Conservation (phyloP, 2,329 filamentous ascomycete species). For the Clonostachys byssicola region DNA sequence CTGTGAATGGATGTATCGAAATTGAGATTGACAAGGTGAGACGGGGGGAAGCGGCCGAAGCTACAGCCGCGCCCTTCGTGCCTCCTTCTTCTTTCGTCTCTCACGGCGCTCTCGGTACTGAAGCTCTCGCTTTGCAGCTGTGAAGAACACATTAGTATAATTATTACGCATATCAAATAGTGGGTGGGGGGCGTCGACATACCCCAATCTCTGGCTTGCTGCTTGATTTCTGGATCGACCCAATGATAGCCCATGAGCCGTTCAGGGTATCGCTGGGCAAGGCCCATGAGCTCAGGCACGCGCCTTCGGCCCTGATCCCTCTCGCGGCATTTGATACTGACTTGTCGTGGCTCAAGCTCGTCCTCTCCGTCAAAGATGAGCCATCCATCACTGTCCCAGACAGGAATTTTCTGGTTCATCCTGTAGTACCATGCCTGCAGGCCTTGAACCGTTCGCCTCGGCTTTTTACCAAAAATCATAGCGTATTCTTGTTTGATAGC, state of each 20-base stretch:
- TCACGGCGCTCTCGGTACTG: conserved; percentile 30
- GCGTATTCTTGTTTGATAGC: conserved; percentile 32
- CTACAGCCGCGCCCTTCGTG: conserved; percentile 6
- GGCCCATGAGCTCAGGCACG: conserved; percentile 26
- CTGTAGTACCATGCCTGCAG: conserved; percentile 39
- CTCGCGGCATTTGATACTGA: conserved; percentile 32
- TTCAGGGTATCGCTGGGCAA: conserved; percentile 40
- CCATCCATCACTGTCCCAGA: conserved; percentile 32
- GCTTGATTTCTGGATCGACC: conserved; percentile 32
- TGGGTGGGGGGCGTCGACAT: conserved; percentile 13
- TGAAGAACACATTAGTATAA: neutral
- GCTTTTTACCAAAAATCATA: conserved; percentile 27
- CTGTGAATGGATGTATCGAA: conserved; percentile 10
- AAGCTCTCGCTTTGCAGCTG: conserved; percentile 25
- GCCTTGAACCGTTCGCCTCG: conserved; percentile 31
- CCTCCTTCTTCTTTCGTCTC: conserved; percentile 29
- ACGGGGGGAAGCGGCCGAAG: neutral
- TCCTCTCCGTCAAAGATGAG: conserved; percentile 32
- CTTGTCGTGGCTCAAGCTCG: conserved; percentile 26
- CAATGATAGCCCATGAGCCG: conserved; percentile 39
- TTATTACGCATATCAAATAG: neutral
- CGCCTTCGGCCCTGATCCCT: conserved; percentile 25
- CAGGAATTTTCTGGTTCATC: conserved; percentile 33
- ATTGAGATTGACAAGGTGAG: conserved; percentile 1
- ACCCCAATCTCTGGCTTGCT: conserved; percentile 32